Percentiles rank a stretch among this genome's conserved stretches.
Evolutionary conservation across 2,329 filamentous ascomycete genomes (phyloP).

Genomic region (Penicillium sp.): DNA sequence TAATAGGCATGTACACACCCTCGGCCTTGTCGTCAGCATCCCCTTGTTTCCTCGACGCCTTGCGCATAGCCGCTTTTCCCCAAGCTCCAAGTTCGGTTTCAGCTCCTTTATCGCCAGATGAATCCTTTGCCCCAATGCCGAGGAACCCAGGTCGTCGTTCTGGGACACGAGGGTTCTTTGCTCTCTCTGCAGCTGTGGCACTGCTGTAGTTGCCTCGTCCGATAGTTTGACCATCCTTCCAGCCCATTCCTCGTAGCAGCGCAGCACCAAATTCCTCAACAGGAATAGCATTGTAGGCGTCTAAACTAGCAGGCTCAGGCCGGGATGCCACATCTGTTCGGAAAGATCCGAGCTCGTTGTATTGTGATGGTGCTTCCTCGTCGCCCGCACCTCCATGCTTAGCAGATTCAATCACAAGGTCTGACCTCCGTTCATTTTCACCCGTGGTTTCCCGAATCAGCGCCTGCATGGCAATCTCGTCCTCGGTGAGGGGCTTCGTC

Average conservation of each 20-base stretch:
- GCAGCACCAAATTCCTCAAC: conserved; percentile 94
- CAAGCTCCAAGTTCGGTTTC: conserved; percentile 76
- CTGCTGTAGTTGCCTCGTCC: conserved; percentile 54
- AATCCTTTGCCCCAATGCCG: conserved; percentile 83
- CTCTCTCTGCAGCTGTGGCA: conserved; percentile 42
- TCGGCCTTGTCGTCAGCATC: conserved; percentile 46
- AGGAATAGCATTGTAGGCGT: conserved; percentile 83
- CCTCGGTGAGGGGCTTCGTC: conserved; percentile 50
- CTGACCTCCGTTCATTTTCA: conserved; percentile 41
- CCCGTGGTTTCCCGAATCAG: conserved; percentile 57
- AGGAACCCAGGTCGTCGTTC: conserved; percentile 75
- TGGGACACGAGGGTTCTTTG: conserved; percentile 61
- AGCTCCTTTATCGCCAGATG: conserved; percentile 52
- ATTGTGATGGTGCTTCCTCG: conserved; percentile 22
- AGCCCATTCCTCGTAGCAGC: conserved; percentile 88
- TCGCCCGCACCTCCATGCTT: not conserved
- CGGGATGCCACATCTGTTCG: conserved; percentile 66
- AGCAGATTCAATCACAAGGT: conserved; percentile 53
- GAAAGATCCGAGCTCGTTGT: conserved; percentile 59
- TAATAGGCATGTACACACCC: conserved; percentile 60
- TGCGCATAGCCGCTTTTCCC: conserved; percentile 63
- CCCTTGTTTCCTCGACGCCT: conserved; percentile 56
- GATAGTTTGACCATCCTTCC: conserved; percentile 68
- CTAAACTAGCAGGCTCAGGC: conserved; percentile 72
- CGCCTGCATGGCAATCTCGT: conserved; percentile 65